Percentiles rank a stretch among this genome's conserved stretches.
Conservation (phyloP, 2,329 filamentous ascomycete species). For the Ophiostoma quercus region DNA sequence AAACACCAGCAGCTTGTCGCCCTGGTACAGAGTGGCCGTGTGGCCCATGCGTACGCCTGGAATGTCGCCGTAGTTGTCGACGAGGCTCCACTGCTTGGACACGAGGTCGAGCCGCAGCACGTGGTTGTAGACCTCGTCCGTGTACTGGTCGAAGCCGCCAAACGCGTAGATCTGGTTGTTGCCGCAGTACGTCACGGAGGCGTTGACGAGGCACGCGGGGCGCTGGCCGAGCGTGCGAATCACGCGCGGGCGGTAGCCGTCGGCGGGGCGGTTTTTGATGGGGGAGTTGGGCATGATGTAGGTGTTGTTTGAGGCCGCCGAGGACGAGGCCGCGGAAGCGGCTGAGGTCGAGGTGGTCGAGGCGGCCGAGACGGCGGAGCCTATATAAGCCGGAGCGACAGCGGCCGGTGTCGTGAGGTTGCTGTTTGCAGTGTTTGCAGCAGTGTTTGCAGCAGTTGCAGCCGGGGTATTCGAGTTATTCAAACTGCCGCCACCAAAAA, state of each 20-base stretch:
- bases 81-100: conserved; percentile 86
- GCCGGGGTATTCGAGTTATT: too few species aligned
- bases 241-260: conserved; percentile 79
- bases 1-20: conserved; percentile 92
- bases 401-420: conserved; percentile 39
- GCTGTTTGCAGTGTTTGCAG: background rate
- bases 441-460: too few species aligned
- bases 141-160: conserved; percentile 97
- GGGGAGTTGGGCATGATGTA: conserved; percentile 90
- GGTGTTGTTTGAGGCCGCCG: conserved; percentile 54
- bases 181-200: conserved; percentile 96
- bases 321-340: conserved; percentile 44
- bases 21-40: conserved; percentile 88
- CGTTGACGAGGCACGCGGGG: conserved; percentile 93
- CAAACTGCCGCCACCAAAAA: conserved; percentile 20
- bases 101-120: conserved; percentile 82
- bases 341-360: conserved; percentile 35
- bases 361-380: conserved; percentile 28
- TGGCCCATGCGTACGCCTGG: conserved; percentile 97
- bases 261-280: conserved; percentile 52
- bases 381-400: conserved; percentile 44
- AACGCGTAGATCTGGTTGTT: conserved; percentile 98
- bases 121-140: conserved; percentile 98
- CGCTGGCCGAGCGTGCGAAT: conserved; percentile 72
- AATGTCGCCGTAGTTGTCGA: conserved; percentile 98